Evolutionary conservation across 148 eudicot genomes (phyloP).

Genomic region (Agrostemma githago): DNA sequence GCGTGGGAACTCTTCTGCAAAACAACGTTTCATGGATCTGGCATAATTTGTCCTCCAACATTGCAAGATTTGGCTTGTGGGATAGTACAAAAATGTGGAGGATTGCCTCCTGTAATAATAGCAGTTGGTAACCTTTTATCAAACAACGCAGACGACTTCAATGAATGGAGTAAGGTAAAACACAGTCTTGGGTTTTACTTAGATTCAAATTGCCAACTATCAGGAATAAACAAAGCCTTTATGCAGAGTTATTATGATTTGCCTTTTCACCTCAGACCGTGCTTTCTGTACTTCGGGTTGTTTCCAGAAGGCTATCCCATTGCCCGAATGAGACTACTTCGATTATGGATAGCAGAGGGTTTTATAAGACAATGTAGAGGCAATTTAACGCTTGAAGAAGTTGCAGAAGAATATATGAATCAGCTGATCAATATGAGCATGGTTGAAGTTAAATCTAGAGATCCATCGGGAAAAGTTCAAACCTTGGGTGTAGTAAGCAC

Average conservation of each 20-base stretch:
- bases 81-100: conserved; percentile 34
- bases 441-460: conserved; percentile 4
- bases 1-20: conserved; percentile 23
- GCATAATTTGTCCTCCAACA: neutral
- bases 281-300: conserved; percentile 26
- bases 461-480: neutral
- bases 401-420: conserved; percentile 13
- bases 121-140: conserved; percentile 28
- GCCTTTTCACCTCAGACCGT: conserved; percentile 20
- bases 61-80: neutral
- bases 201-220: neutral
- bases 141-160: neutral
- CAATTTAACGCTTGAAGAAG: conserved; percentile 13
- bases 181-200: conserved; percentile 11
- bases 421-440: conserved; percentile 7
- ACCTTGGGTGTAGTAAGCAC: conserved; percentile 12
- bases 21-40: neutral
- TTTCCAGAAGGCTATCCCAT: conserved; percentile 17
- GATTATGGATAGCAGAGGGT: conserved; percentile 31
- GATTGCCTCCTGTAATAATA: conserved; percentile 32
- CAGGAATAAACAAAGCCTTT: neutral
- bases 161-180: conserved; percentile 29
- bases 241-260: conserved; percentile 14
- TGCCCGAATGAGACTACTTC: conserved; percentile 8
- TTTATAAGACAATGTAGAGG: neutral